A percentile compares a stretch with the other conserved stretches of the same genome.
These are phyloP conservation scores for Venturia effusa DNA, from an alignment of 2,329 filamentous ascomycete genomes.

Conservation along the genomic window DNA sequence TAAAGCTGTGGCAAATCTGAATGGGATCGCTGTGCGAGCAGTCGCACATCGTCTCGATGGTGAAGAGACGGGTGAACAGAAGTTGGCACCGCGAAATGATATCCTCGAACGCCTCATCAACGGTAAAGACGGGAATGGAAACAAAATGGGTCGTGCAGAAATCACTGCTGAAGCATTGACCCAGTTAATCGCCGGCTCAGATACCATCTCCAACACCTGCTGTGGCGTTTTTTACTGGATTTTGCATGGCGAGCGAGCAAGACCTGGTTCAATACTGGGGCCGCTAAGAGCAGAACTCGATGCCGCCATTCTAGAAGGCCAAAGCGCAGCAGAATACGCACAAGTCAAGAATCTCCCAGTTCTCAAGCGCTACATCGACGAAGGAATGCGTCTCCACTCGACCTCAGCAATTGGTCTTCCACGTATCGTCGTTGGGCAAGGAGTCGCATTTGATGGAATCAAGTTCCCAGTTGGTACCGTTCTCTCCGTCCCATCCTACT, in stretches of 20 bases:
- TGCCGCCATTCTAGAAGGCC: slow-evolving; percentile 30
- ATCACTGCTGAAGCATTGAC: slow-evolving; percentile 81
- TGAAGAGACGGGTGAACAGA: slow-evolving; percentile 40
- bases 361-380: slow-evolving; percentile 63
- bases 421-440: slow-evolving; percentile 55
- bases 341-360: slow-evolving; percentile 67
- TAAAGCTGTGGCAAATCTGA: slow-evolving; percentile 64
- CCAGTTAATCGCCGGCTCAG: slow-evolving; percentile 70
- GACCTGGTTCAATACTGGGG: slow-evolving; percentile 58
- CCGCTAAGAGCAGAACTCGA: slow-evolving; percentile 65
- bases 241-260: slow-evolving; percentile 51
- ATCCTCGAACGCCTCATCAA: slow-evolving; percentile 76
- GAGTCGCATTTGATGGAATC: slow-evolving; percentile 53
- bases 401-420: slow-evolving; percentile 80
- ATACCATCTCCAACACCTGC: slow-evolving; percentile 68
- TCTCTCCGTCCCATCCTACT: slow-evolving; percentile 33
- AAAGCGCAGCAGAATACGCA: slow-evolving; percentile 55
- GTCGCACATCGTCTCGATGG: slow-evolving; percentile 66
- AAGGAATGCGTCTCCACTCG: slow-evolving; percentile 76
- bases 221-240: slow-evolving; percentile 76
- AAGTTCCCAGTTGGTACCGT: slow-evolving; percentile 52
- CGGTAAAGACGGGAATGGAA: slow-evolving; percentile 68
- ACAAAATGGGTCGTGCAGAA: slow-evolving; percentile 65
- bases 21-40: slow-evolving; percentile 76
- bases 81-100: slow-evolving; percentile 51